Conservation (phyloP, 2,329 filamentous ascomycete species). For the Claviceps humidiphila region DNA sequence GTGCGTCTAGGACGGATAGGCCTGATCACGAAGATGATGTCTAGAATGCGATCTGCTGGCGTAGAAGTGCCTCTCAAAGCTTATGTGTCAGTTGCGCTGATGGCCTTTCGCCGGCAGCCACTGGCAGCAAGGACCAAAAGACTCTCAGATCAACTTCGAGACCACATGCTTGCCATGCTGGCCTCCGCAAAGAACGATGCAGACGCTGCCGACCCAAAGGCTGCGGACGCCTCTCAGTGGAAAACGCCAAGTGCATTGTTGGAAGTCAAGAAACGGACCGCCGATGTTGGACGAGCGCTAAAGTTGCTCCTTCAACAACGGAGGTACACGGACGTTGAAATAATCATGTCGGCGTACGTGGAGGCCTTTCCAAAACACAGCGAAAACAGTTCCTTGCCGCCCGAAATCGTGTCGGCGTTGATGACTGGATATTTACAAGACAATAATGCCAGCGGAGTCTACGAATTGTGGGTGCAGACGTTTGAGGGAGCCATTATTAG, state of each 20-base stretch:
- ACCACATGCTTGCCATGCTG: slow-evolving; percentile 15
- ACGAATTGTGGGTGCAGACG: slow-evolving; percentile 52
- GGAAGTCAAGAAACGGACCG: slow-evolving; percentile 15
- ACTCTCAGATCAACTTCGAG: slow-evolving; percentile 17
- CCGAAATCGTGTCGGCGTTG: slow-evolving; percentile 46
- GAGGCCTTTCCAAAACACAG: slow-evolving; percentile 23
- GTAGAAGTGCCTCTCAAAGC: slow-evolving; percentile 29
- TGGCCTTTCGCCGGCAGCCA: slow-evolving; percentile 17
- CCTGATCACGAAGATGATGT: slow-evolving; percentile 28
- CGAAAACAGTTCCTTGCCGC: slow-evolving; percentile 27
- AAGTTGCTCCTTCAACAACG: slow-evolving; percentile 21
- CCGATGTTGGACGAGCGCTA: slow-evolving; percentile 19
- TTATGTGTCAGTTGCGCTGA: slow-evolving; percentile 29
- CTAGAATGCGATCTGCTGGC: slow-evolving; percentile 28
- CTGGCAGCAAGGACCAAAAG: slow-evolving; percentile 13
- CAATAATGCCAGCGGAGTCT: slow-evolving; percentile 44
- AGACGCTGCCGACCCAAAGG: not conserved
- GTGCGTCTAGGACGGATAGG: slow-evolving; percentile 30
- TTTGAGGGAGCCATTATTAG: slow-evolving; percentile 36
- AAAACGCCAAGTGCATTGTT: slow-evolving; percentile 9
- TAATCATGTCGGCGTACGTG: slow-evolving; percentile 43
- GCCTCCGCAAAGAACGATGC: not conserved
- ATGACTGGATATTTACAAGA: slow-evolving; percentile 54
- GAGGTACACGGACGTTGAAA: slow-evolving; percentile 39
- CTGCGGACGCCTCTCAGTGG: not conserved